Percentiles rank a stretch among this genome's conserved stretches.
These are phyloP conservation scores for Hypoxylon sp. DNA, from an alignment of 2,329 filamentous ascomycete genomes.

Conservation along the genomic window DNA sequence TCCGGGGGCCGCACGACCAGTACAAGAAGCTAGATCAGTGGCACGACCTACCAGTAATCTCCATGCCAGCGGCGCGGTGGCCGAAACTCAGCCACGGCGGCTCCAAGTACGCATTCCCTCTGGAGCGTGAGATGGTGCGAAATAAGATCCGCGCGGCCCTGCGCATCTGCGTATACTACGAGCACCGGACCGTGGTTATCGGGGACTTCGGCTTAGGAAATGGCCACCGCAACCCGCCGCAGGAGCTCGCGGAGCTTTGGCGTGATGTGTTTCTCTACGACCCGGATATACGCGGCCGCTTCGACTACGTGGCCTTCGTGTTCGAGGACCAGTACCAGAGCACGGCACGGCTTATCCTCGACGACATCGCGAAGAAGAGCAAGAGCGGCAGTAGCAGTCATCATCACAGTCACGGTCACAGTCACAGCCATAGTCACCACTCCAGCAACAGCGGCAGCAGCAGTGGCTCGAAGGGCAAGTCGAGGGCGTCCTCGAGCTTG, in stretches of 20 bases:
- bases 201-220: conserved; percentile 77
- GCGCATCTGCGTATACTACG: conserved; percentile 75
- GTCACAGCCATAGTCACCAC: conserved; percentile 30
- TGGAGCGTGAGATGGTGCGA: conserved; percentile 79
- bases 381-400: conserved; percentile 48
- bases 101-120: conserved; percentile 78
- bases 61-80: conserved; percentile 78
- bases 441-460: neutral
- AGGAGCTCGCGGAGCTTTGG: conserved; percentile 76
- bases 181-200: conserved; percentile 71
- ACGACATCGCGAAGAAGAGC: conserved; percentile 70
- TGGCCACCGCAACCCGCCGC: conserved; percentile 74
- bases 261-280: conserved; percentile 75
- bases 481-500: conserved; percentile 52
- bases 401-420: conserved; percentile 45
- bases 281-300: conserved; percentile 73
- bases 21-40: conserved; percentile 73
- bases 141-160: conserved; percentile 81
- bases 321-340: conserved; percentile 72
- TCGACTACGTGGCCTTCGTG: conserved; percentile 74
- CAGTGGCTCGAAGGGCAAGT: conserved; percentile 52
- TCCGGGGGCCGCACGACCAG: conserved; percentile 77
- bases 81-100: conserved; percentile 79
- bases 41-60: conserved; percentile 78
- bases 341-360: conserved; percentile 67